These are phyloP conservation scores for Pyrenochaeta sp. DNA, from an alignment of 2,329 filamentous ascomycete species.

Conservation along the genomic window DNA sequence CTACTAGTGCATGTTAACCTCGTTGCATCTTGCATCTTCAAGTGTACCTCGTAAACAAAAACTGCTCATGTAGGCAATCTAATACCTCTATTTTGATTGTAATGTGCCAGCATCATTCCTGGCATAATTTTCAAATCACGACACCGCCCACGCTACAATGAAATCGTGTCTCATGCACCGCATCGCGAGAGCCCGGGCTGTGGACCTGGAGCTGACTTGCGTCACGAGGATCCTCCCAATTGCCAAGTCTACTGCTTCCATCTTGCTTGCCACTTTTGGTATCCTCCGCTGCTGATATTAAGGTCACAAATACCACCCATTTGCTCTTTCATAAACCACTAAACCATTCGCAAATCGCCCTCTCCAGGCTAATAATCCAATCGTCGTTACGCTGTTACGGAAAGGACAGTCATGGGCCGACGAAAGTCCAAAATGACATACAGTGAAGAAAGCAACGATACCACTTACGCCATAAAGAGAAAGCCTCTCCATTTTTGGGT, in stretches of 20 bases:
- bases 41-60: no score
- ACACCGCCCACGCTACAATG: conserved; percentile 10
- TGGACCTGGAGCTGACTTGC: no score
- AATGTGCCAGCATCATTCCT: conserved; percentile 4
- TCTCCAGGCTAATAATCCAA: background rate
- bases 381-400: background rate
- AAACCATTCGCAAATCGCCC: background rate
- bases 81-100: conserved; percentile 8
- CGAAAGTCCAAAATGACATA: conserved; percentile 3
- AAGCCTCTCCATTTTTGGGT: conserved; percentile 10
- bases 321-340: background rate
- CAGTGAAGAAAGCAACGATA: conserved; percentile 4
- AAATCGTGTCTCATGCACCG: conserved; percentile 9
- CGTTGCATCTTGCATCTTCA: no score
- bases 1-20: no score
- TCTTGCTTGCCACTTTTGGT: conserved; percentile 1
- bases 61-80: background rate
- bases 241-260: background rate
- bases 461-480: conserved; percentile 23
- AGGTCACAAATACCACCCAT: background rate
- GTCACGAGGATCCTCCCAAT: background rate
- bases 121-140: conserved; percentile 4
- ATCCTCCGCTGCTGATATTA: background rate
- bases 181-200: conserved; percentile 6
- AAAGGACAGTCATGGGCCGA: conserved; percentile 1